Evolutionary conservation across 148 eudicot genomes (phyloP).

Genomic region (Amaranthus palmeri): DNA sequence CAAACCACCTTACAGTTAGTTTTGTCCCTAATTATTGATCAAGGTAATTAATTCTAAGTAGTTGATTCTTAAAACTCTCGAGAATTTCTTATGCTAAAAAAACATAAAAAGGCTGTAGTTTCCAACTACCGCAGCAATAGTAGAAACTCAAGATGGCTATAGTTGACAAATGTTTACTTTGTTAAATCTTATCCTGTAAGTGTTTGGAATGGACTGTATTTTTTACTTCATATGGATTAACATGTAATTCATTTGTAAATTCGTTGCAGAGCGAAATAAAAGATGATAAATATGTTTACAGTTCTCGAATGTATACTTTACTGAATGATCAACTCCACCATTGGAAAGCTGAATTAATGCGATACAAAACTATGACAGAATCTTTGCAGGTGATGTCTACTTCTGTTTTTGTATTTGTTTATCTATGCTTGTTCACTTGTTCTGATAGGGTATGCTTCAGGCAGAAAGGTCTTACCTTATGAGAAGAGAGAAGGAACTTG

Average conservation of each 20-base stretch:
- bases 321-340: constrained; percentile 87
- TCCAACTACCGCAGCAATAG: too few relatives aligned
- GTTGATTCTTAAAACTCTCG: too few relatives aligned
- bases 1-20: too few relatives aligned
- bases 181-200: too few relatives aligned
- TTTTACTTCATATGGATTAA: background rate
- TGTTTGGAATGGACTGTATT: background rate
- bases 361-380: constrained; percentile 57
- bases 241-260: background rate
- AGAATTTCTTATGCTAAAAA: too few relatives aligned
- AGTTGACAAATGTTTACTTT: too few relatives aligned
- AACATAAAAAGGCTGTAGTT: too few relatives aligned
- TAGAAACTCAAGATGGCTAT: too few relatives aligned
- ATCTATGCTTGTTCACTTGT: constrained; percentile 16
- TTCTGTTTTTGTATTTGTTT: constrained; percentile 6
- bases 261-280: constrained; percentile 61
- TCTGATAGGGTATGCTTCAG: constrained; percentile 41
- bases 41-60: too few relatives aligned
- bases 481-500: constrained; percentile 82
- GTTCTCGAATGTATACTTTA: constrained; percentile 72
- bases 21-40: too few relatives aligned
- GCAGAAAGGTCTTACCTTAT: constrained; percentile 65
- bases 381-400: constrained; percentile 66
- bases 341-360: constrained; percentile 73
- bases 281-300: constrained; percentile 57